Evolutionary conservation across 163 green algal species (phyloP).

Genomic region (Picocystis sp.): DNA sequence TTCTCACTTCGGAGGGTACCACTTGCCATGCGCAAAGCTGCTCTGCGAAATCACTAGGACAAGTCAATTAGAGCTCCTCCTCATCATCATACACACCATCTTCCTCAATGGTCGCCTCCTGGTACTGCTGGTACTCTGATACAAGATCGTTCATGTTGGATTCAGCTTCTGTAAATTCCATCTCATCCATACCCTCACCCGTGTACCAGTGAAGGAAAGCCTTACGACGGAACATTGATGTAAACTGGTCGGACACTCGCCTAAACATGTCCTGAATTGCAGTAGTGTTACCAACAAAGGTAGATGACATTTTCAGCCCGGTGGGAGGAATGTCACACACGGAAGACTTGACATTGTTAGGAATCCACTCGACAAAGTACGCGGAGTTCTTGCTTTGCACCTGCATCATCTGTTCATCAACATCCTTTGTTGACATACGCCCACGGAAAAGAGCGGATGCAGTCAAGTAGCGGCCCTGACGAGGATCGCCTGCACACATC

Average conservation of each 20-base stretch:
- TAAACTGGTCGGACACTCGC: slow-evolving; percentile 97
- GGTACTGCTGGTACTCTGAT: slow-evolving; percentile 90
- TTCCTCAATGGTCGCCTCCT: slow-evolving; percentile 84
- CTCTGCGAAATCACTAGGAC: too few species aligned
- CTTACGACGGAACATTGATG: slow-evolving; percentile 98
- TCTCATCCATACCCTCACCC: slow-evolving; percentile 96
- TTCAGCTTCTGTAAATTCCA: slow-evolving; percentile 99
- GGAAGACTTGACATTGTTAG: slow-evolving; percentile 97
- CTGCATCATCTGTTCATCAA: slow-evolving; percentile 98
- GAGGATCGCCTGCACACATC: slow-evolving; percentile 56
- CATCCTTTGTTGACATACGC: slow-evolving; percentile 93
- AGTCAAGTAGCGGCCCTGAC: slow-evolving; percentile 91
- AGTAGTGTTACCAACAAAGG: slow-evolving; percentile 97
- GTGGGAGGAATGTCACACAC: slow-evolving; percentile 95
- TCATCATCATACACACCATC: slow-evolving; percentile 70
- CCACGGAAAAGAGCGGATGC: slow-evolving; percentile 89
- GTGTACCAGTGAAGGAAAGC: too few species aligned
- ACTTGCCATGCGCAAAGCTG: too few species aligned
- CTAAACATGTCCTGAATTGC: slow-evolving; percentile 99
- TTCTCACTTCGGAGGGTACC: too few species aligned
- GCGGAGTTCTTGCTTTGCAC: slow-evolving; percentile 99
- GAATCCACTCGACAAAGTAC: slow-evolving; percentile 99
- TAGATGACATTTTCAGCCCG: slow-evolving; percentile 78
- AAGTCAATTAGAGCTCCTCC: too few species aligned
- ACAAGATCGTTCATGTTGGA: slow-evolving; percentile 99